Evolutionary conservation across 805 yeast genomes (phyloP).

Genomic region (Teunomyces funiuensis): DNA sequence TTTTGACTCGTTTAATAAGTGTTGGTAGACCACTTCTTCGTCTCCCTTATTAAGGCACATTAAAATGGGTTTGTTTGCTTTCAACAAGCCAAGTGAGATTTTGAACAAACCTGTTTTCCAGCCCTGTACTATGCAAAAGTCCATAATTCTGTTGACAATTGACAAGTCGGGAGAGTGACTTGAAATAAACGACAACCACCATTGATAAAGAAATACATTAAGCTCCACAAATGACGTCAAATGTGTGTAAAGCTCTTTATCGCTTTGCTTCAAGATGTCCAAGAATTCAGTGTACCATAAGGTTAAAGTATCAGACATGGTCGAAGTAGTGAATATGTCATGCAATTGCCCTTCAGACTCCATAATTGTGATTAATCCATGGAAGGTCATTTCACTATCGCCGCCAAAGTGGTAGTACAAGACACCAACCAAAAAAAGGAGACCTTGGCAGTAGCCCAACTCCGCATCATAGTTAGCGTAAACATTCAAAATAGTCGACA

Average conservation of each 20-base stretch:
- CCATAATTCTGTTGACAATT: slow-evolving; percentile 48
- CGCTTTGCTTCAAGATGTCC: slow-evolving; percentile 37
- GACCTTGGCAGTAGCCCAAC: slow-evolving; percentile 69
- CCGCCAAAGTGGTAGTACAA: slow-evolving; percentile 41
- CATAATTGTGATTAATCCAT: slow-evolving; percentile 55
- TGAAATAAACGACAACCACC: slow-evolving; percentile 63
- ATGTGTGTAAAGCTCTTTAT: slow-evolving; percentile 45
- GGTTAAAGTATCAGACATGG: slow-evolving; percentile 55
- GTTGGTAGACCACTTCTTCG: slow-evolving; percentile 46
- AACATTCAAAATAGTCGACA: slow-evolving; percentile 58
- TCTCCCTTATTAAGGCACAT: slow-evolving; percentile 35
- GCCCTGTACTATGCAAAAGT: slow-evolving; percentile 55
- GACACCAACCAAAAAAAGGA: slow-evolving; percentile 62
- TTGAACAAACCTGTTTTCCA: slow-evolving; percentile 53
- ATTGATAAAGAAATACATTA: slow-evolving; percentile 55
- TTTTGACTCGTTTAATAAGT: slow-evolving; percentile 41
- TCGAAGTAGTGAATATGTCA: slow-evolving; percentile 48
- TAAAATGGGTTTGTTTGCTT: slow-evolving; percentile 47
- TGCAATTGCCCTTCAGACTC: slow-evolving; percentile 53
- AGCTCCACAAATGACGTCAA: slow-evolving; percentile 42
- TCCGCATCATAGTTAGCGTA: slow-evolving; percentile 63
- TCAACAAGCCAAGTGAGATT: slow-evolving; percentile 52
- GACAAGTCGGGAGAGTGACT: slow-evolving; percentile 57
- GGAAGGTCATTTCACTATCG: slow-evolving; percentile 45
- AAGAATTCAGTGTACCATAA: slow-evolving; percentile 54